Conservation (phyloP, 148 eudicot genomes). For the Salicornia ramosissima region DNA sequence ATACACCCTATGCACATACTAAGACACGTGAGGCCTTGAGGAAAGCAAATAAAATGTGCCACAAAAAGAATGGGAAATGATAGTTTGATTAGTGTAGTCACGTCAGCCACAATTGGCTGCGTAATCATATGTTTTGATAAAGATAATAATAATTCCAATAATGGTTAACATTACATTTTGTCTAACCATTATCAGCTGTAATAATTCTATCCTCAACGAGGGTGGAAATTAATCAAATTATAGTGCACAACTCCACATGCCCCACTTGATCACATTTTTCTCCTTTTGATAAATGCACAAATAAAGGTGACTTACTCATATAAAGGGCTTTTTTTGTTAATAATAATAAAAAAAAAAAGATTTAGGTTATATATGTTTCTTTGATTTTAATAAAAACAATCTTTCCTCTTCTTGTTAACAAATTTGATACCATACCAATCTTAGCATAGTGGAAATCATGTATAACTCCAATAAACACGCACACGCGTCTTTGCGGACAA, state of each 20-base stretch:
- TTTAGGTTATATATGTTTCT: too few species aligned
- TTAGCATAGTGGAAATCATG: too few species aligned
- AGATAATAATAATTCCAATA: not conserved
- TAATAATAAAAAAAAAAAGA: too few species aligned
- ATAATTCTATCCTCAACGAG: not conserved
- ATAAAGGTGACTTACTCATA: too few species aligned
- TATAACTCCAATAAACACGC: too few species aligned
- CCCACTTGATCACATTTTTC: slow-evolving; percentile 5
- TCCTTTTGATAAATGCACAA: too few species aligned
- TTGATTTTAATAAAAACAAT: too few species aligned
- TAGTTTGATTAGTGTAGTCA: slow-evolving; percentile 1
- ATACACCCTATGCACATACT: too few species aligned
- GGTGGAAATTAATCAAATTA: not conserved
- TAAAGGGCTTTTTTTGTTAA: too few species aligned
- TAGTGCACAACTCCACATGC: not conserved
- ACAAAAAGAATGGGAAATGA: not conserved
- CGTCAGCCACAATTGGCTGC: not conserved
- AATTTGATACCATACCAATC: too few species aligned
- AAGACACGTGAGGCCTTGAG: not conserved
- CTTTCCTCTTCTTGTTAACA: too few species aligned
- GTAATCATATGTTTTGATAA: not conserved
- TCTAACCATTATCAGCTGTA: slow-evolving; percentile 8
- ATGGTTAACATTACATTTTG: slow-evolving; percentile 4
- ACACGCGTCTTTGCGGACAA: too few species aligned
- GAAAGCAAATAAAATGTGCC: not conserved